Base-by-base conservation (phyloP, 1,139 yeast genomes). In the Nakaseomyces bracarensis region DNA sequence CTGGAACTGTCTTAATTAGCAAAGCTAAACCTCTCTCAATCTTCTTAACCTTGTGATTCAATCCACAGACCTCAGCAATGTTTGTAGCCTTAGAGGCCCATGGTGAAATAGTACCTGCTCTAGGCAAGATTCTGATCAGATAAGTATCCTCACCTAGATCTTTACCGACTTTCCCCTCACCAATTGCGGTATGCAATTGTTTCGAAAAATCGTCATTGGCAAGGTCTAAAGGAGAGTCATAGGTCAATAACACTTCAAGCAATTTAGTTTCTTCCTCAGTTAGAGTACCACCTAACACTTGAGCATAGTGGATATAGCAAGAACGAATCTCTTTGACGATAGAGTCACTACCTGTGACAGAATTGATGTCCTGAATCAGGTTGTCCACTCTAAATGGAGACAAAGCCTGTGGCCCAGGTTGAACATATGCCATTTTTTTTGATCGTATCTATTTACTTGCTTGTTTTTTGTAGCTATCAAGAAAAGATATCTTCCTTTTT, bases 31-130 rank as follows among this genome's bases (percentile, higher is more conserved):
- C 98, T 57, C 98, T 77, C 69, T 93, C 99, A 44, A 93, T 79
- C 54, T 98, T 75, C 57, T 78, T 83, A 36, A 91, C 72, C 46
- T 72, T 74, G 13, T 71, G 71, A 34, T 72, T 73, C 46, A 91
- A 72, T 5, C 96, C 96, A 67, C 96, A 86, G 41, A 84, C 94
- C 45, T 78, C 77, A 40, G 93, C 76, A 53, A 93, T 93, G 64
- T 91, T 91, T 37, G 98, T 89, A 28, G 99, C 99, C 67, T 93
- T 93, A 14, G 98, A 89, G 14, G 96, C 86, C 99, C 99, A 93
- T 26, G 98, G 98, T 20, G 97, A 89, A 51, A 91, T 87, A 19
- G 98, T 91, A 46, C 98, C 98, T 8, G 91, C 72, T 64, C 98
- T 78, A 38, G 99, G 98, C 45, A 89, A 72, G 43, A 93, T 73